These are phyloP conservation scores for Firmiana major DNA, from an alignment of 345 rosid species.

Conservation along the genomic window DNA sequence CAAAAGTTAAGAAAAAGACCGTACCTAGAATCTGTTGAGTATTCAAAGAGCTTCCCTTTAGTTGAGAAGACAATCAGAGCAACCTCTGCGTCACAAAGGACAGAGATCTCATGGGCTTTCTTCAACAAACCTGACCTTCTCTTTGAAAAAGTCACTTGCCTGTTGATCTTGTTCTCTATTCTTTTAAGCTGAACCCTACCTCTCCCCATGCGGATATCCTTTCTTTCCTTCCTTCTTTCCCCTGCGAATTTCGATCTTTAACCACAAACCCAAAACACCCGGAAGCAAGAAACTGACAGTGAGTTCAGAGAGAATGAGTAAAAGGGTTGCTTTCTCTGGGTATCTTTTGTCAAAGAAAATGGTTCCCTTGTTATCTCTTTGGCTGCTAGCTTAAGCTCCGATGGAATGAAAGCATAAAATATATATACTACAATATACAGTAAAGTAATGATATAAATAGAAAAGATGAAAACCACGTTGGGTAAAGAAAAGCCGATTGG, in stretches of 20 bases:
- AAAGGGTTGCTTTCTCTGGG: background rate
- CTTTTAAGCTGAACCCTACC: slow-evolving; percentile 46
- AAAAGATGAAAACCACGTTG: background rate
- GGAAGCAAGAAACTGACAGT: background rate
- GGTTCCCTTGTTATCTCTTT: background rate
- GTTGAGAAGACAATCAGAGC: slow-evolving; percentile 39
- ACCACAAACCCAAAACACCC: background rate
- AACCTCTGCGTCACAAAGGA: slow-evolving; percentile 20
- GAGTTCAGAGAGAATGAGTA: background rate
- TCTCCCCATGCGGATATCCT: slow-evolving; percentile 31
- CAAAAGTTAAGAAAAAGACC: background rate
- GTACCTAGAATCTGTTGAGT: slow-evolving; percentile 43
- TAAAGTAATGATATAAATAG: too few relatives aligned
- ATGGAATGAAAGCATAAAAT: too few relatives aligned
- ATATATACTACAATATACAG: too few relatives aligned
- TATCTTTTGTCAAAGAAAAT: background rate
- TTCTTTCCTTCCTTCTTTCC: background rate
- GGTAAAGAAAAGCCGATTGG: background rate
- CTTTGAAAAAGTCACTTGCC: slow-evolving; percentile 49
- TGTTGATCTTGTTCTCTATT: slow-evolving; percentile 31
- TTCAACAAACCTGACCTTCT: slow-evolving; percentile 41
- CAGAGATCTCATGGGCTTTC: slow-evolving; percentile 39
- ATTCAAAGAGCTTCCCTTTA: slow-evolving; percentile 45
- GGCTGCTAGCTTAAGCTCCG: background rate
- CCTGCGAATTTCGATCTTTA: background rate